Evolutionary conservation across 2,329 filamentous ascomycete genomes (phyloP), one percentile per base, ranked within the genome.

Genomic region (Cryphonectria nitschkei): DNA sequence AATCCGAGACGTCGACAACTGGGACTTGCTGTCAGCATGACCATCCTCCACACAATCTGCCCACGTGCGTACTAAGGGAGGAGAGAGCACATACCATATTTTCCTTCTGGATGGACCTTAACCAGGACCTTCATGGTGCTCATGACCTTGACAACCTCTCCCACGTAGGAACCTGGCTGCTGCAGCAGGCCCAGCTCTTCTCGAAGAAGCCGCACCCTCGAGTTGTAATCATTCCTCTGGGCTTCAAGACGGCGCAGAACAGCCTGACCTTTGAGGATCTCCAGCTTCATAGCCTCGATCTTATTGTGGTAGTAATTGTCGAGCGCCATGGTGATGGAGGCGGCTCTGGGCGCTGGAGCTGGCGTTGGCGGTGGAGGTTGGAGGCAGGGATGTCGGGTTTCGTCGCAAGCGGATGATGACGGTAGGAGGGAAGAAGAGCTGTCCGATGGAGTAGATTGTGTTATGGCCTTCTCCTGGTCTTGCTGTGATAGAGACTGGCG

Each of bases 81-180:
- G 3, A 8, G 41, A 19, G 1, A 39, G 46, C 34, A 79, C 90
- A 74, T 86, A 97, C 95, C 96, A 79, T 99, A 99, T 97, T 99
- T 99, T 79, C 96, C 96, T 83, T 99, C 96, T 13, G 96, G 96
- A 82, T 99, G 96, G 77, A 99, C 96, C 85, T 99, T 99, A 77
- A 99, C 96, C 71, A 99, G 87, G 67, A 99, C 94, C 87, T 99
- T 98, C 86, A 99, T 99, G 70, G 96, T 99, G 80, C 95, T 91
- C 96, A 99, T 99, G 71, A 98, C 96, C 88, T 98, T 99, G 80
- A 99, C 96, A n/a, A 99, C 96, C 84, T 99, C 96, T 72, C 96
- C 96, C 46, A 99, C 96, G 80, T 99, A 99, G 29, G 95, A 98
- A 56, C 96, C 96, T 3, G 96, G 96, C 82, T 99, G 96, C 83